phyloP scores from a whole-genome alignment of 2,329 filamentous ascomycete species.

The Ascochyta pisi region DNA sequence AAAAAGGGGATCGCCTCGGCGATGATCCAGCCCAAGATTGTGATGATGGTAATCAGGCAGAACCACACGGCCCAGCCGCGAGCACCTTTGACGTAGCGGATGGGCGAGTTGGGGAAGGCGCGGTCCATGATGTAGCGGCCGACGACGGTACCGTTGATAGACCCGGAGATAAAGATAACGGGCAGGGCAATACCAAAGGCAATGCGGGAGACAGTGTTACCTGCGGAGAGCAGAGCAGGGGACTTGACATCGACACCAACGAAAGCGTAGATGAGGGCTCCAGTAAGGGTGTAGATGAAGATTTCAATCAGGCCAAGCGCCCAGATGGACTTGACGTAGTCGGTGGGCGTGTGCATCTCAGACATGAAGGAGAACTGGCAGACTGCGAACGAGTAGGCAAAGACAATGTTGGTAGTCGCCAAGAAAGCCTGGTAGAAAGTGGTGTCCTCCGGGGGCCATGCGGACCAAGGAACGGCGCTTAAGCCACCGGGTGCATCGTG shows the following conservation, averaged over 20 bases:
- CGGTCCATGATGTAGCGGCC: conserved; percentile 69
- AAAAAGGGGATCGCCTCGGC: conserved; percentile 76
- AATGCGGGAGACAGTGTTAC: conserved; percentile 65
- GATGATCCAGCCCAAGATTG: conserved; percentile 71
- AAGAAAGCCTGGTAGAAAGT: conserved; percentile 72
- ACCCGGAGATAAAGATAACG: conserved; percentile 74
- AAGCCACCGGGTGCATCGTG: conserved; percentile 43
- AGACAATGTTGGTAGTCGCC: conserved; percentile 42
- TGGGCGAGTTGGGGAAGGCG: conserved; percentile 64
- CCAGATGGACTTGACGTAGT: conserved; percentile 63
- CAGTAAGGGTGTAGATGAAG: conserved; percentile 71
- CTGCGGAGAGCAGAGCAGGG: conserved; percentile 71
- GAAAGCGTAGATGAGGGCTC: conserved; percentile 73
- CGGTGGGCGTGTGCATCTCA: conserved; percentile 68
- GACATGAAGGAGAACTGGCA: conserved; percentile 74
- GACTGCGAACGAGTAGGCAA: conserved; percentile 61
- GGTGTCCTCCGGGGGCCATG: conserved; percentile 39
- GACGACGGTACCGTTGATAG: conserved; percentile 74
- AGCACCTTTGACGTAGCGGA: conserved; percentile 48
- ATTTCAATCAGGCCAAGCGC: conserved; percentile 66
- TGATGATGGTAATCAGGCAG: conserved; percentile 62
- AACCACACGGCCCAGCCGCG: conserved; percentile 63
- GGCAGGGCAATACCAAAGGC: conserved; percentile 76
- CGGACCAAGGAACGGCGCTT: conserved; percentile 40
- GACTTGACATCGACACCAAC: conserved; percentile 66